Percentiles rank a stretch among this genome's conserved stretches.
These are phyloP conservation scores for Triticum dicoccoides DNA, from an alignment of 176 grass and related monocot genomes.

Conservation along the genomic window DNA sequence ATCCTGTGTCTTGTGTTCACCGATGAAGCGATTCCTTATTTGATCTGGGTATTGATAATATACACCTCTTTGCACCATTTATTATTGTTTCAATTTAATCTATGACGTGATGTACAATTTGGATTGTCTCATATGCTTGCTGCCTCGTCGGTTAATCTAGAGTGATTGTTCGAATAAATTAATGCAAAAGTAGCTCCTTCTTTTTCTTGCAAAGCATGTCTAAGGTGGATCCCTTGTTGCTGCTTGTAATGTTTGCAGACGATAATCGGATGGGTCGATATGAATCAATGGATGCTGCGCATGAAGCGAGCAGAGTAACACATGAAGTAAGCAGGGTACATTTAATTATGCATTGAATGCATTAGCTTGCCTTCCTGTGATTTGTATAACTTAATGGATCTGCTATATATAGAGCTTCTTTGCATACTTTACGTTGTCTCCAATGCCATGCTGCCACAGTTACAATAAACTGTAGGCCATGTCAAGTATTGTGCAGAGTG, in stretches of 20 bases:
- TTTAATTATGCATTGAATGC: constrained; percentile 14
- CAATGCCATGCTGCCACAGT: neutral
- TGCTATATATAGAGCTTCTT: neutral
- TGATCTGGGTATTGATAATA: neutral
- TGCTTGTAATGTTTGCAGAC: constrained; percentile 28
- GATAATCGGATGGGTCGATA: constrained; percentile 10
- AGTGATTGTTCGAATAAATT: neutral
- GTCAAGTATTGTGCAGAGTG: neutral
- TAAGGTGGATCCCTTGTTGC: constrained; percentile 19
- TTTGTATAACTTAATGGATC: neutral
- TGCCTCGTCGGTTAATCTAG: neutral
- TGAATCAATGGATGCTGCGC: constrained; percentile 2
- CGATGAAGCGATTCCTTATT: neutral
- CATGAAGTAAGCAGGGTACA: constrained; percentile 33
- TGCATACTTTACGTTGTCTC: constrained; percentile 10
- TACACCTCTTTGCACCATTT: neutral
- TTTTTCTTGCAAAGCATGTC: constrained; percentile 8
- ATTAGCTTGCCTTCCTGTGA: neutral
- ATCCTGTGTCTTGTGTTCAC: neutral
- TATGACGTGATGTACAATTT: neutral
- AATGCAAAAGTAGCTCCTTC: neutral
- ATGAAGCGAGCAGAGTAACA: constrained; percentile 22
- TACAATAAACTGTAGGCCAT: neutral
- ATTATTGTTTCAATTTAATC: neutral
- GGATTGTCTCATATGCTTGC: neutral